Evolutionary conservation across 2,329 filamentous ascomycete genomes (phyloP).

Genomic region (Capronia coronata): DNA sequence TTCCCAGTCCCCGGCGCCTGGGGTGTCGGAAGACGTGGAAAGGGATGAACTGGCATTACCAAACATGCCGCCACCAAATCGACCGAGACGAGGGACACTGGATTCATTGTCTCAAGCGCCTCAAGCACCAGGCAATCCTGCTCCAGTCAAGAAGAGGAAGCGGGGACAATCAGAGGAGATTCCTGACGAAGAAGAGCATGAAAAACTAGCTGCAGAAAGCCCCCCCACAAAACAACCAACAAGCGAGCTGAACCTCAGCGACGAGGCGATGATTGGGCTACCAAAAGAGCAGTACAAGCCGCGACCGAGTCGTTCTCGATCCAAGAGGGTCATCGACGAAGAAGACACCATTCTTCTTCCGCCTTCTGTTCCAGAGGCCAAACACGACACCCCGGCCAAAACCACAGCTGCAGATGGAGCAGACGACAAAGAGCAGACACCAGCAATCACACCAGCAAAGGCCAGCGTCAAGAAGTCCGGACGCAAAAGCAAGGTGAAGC

Average conservation of each 20-base stretch:
- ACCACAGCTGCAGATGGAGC: neutral
- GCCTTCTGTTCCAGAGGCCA: neutral
- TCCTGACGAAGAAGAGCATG: conserved; percentile 4
- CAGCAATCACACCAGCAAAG: conserved; percentile 5
- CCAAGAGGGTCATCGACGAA: conserved; percentile 18
- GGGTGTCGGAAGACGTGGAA: conserved; percentile 12
- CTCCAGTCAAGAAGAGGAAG: conserved; percentile 14
- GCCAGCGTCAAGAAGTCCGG: conserved; percentile 17
- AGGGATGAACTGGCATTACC: conserved; percentile 11
- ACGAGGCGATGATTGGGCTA: conserved; percentile 27
- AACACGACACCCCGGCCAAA: conserved; percentile 5
- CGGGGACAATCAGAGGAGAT: conserved; percentile 16
- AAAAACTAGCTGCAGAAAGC: neutral
- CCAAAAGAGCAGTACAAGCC: conserved; percentile 28
- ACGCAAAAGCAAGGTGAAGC: conserved; percentile 27
- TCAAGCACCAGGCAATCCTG: conserved; percentile 16
- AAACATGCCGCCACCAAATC: conserved; percentile 2
- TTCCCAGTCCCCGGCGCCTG: conserved; percentile 11
- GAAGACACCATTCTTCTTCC: neutral
- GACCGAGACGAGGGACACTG: conserved; percentile 19
- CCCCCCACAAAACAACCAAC: conserved; percentile 16
- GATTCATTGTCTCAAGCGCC: conserved; percentile 19
- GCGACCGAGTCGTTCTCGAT: conserved; percentile 25
- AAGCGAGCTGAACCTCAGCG: conserved; percentile 25
- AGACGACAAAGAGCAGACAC: conserved; percentile 7